Evolutionary conservation across 306 rosid species (phyloP).

Genomic region (Vigna radiata): DNA sequence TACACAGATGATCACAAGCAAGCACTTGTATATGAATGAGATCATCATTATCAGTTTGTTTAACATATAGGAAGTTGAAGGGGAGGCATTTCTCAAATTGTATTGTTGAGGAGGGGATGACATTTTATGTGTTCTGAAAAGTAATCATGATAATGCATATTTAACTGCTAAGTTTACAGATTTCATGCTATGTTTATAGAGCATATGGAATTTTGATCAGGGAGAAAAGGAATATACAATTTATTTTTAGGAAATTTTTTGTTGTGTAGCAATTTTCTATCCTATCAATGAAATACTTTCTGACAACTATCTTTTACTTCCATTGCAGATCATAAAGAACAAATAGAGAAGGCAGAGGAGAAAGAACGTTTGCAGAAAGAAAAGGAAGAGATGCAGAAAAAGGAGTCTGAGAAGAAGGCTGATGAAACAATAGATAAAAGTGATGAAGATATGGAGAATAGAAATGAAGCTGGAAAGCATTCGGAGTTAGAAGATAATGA

Average conservation of each 20-base stretch:
- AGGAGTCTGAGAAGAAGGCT: conserved; percentile 68
- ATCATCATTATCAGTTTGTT: conserved; percentile 32
- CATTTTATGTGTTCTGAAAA: conserved; percentile 6
- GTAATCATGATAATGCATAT: conserved; percentile 31
- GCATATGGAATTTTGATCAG: conserved; percentile 7
- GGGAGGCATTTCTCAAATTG: conserved; percentile 8
- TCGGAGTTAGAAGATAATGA: conserved; percentile 49
- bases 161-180: conserved; percentile 9
- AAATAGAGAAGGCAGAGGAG: conserved; percentile 94
- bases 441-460: conserved; percentile 44
- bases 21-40: not conserved
- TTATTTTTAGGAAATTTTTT: not conserved
- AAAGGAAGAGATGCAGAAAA: conserved; percentile 66
- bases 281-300: conserved; percentile 25
- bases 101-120: conserved; percentile 16
- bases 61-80: conserved; percentile 12
- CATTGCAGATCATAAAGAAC: conserved; percentile 86
- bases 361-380: conserved; percentile 77
- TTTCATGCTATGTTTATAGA: conserved; percentile 7
- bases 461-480: conserved; percentile 52
- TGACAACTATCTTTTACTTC: conserved; percentile 37
- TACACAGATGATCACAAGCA: conserved; percentile 8
- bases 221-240: conserved; percentile 2
- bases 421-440: conserved; percentile 44
- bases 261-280: conserved; percentile 22